Conservation (phyloP, 352 stramenopile species). For the Globisporangium spinosum region DNA sequence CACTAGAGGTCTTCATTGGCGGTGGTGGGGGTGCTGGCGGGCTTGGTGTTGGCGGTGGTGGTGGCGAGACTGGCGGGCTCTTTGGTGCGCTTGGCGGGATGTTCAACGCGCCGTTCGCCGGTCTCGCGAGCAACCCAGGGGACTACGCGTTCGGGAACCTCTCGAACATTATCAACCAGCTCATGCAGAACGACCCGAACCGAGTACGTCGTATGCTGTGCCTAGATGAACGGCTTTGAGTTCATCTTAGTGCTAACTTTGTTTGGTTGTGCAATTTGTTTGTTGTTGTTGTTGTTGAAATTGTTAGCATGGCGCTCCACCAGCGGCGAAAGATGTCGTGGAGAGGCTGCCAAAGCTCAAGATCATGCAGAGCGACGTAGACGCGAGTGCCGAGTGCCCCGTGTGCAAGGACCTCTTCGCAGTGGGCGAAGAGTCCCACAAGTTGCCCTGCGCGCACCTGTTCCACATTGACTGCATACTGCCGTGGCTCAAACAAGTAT, state of each 20-base stretch:
- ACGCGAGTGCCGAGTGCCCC: conserved; percentile 71
- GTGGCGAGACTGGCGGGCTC: conserved; percentile 39
- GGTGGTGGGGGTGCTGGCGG: conserved; percentile 19
- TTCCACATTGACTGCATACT: conserved; percentile 87
- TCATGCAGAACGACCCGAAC: conserved; percentile 88
- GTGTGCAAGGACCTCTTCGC: conserved; percentile 86
- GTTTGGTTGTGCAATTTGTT: conserved; percentile 3
- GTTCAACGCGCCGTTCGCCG: conserved; percentile 25
- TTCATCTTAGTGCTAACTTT: conserved; percentile 1
- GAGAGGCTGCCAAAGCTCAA: conserved; percentile 72
- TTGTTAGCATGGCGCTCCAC: conserved; percentile 69
- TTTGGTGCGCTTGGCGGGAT: conserved; percentile 61
- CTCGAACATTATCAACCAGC: conserved; percentile 82
- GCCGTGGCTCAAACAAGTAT: conserved; percentile 76
- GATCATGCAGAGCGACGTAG: conserved; percentile 71
- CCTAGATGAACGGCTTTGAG: neutral
- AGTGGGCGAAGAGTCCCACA: conserved; percentile 71
- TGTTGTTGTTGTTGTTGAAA: conserved; percentile 11
- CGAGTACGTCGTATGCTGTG: conserved; percentile 35
- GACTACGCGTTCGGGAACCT: conserved; percentile 87
- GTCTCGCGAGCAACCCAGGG: conserved; percentile 48
- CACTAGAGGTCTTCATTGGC: conserved; percentile 78
- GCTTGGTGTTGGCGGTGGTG: conserved; percentile 29
- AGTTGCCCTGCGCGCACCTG: conserved; percentile 68
- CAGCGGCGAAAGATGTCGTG: conserved; percentile 68